Percentiles rank a stretch among this genome's conserved stretches.
Conservation (phyloP, 371 early-diverging fungal genomes). For the Mucor circinelloides region DNA sequence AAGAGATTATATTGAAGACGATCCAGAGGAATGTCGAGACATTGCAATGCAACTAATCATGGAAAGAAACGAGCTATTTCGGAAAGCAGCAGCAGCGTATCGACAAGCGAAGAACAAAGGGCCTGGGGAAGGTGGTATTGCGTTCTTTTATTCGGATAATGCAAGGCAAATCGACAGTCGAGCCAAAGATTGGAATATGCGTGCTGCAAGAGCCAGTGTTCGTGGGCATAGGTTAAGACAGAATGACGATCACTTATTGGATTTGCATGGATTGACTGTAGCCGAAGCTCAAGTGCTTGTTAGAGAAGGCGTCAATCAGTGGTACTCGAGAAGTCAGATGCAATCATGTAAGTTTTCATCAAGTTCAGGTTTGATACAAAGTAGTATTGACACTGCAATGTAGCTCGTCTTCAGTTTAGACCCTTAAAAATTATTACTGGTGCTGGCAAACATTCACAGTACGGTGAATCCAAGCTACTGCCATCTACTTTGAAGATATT, state of each 20-base stretch:
- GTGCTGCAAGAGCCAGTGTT: conserved; percentile 71
- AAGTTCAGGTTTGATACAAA: background rate
- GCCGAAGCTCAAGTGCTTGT: conserved; percentile 64
- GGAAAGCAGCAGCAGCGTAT: conserved; percentile 66
- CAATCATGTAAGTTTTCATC: conserved; percentile 36
- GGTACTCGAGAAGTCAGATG: conserved; percentile 63
- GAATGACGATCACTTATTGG: conserved; percentile 62
- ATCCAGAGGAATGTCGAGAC: conserved; percentile 64
- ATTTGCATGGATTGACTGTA: conserved; percentile 72
- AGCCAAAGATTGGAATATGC: conserved; percentile 73
- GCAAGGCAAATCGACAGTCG: conserved; percentile 61
- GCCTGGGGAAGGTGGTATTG: conserved; percentile 63
- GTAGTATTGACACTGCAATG: background rate
- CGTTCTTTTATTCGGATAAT: conserved; percentile 70
- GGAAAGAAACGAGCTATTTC: conserved; percentile 65
- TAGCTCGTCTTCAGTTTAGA: conserved; percentile 39
- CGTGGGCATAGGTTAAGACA: conserved; percentile 50
- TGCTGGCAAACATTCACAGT: conserved; percentile 63
- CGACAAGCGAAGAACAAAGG: conserved; percentile 52
- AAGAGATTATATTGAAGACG: conserved; percentile 55
- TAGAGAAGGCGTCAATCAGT: conserved; percentile 62
- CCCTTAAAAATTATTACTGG: conserved; percentile 71
- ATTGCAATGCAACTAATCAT: conserved; percentile 50
- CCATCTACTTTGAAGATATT: conserved; percentile 55
- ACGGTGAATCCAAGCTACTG: conserved; percentile 58